Evolutionary conservation across 768 basidiomycete genomes (phyloP).

Genomic region (Pleurotus pulmonarius): DNA sequence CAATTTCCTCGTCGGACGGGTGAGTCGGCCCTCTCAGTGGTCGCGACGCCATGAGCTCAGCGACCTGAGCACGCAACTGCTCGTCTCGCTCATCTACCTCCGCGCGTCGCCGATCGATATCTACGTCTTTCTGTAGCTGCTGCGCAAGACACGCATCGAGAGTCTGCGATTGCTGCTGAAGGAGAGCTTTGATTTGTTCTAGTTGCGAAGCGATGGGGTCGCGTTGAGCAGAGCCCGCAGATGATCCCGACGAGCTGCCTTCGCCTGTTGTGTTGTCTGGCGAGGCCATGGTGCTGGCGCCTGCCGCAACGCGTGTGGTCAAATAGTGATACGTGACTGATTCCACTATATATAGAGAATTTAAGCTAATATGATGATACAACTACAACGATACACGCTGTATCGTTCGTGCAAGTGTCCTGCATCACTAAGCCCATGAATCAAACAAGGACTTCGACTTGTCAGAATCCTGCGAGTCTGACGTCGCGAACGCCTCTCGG

Average conservation of each 20-base stretch:
- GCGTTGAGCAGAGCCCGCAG: not conserved
- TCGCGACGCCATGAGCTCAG: not conserved
- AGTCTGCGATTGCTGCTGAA: not conserved
- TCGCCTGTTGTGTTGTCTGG: not conserved
- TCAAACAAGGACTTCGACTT: not conserved
- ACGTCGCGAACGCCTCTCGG: slow-evolving; percentile 12
- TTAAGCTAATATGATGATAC: too few species aligned
- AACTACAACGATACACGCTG: not conserved
- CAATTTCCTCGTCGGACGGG: too few species aligned
- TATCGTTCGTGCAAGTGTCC: not conserved
- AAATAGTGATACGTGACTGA: too few species aligned
- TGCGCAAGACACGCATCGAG: not conserved
- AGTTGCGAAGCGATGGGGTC: slow-evolving; percentile 1
- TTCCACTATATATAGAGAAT: too few species aligned
- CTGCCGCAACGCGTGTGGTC: too few species aligned
- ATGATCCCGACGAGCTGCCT: not conserved
- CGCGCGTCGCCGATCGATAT: not conserved
- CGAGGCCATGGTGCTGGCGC: too few species aligned
- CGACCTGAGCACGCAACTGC: not conserved
- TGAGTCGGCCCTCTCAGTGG: too few species aligned
- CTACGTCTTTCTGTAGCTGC: not conserved
- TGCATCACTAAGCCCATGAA: not conserved
- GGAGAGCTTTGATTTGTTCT: not conserved
- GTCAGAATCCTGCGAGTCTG: not conserved
- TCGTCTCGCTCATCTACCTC: not conserved